Conservation (phyloP, 352 stramenopile species). For the Globisporangium radiosum region DNA sequence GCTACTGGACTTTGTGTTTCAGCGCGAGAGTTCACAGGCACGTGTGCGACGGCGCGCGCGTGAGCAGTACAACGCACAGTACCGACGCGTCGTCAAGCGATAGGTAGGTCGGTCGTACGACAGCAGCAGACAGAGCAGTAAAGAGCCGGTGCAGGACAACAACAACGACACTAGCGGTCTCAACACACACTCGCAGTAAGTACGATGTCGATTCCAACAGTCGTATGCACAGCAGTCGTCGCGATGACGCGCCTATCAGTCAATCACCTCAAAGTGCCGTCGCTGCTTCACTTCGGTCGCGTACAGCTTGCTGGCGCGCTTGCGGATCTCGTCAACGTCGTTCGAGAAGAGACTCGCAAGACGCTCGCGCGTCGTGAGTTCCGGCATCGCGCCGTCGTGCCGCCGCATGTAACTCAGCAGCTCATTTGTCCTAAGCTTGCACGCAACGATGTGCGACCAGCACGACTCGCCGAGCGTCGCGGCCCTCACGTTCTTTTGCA, state of each 20-base stretch:
- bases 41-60: conserved; percentile 28
- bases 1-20: conserved; percentile 20
- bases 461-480: conserved; percentile 32
- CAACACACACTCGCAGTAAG: not conserved
- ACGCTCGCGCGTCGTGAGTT: conserved; percentile 29
- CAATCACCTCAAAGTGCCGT: conserved; percentile 12
- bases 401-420: conserved; percentile 56
- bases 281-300: conserved; percentile 30
- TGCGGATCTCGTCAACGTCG: conserved; percentile 37
- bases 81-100: not conserved
- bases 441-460: conserved; percentile 33
- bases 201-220: no score
- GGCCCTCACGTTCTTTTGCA: conserved; percentile 44
- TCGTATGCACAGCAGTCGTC: no score
- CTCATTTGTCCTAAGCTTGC: conserved; percentile 47
- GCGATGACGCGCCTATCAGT: not conserved
- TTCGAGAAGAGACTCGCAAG: conserved; percentile 43
- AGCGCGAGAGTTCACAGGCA: conserved; percentile 18
- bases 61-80: conserved; percentile 26
- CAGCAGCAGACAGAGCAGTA: no score
- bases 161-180: no score
- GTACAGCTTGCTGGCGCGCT: conserved; percentile 43
- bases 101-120: no score
- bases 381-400: conserved; percentile 36
- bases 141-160: no score